Percentiles rank a stretch among this genome's conserved stretches.
phyloP scores from a whole-genome alignment of 2,329 filamentous ascomycete genomes.

The Arthrobotrys sphaeroides region DNA sequence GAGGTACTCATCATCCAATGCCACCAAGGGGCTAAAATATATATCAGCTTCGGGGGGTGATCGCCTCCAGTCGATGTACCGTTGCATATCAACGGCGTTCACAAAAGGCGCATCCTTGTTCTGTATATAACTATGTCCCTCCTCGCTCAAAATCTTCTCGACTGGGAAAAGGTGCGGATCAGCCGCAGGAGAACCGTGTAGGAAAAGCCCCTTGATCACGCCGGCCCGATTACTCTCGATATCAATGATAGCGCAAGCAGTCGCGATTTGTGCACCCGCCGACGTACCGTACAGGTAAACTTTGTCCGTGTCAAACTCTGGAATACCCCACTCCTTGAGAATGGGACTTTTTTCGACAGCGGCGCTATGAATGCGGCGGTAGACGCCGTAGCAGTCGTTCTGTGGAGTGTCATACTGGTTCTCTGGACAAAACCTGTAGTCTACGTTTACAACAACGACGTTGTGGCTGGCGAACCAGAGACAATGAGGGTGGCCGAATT shows the following conservation, averaged over 20 bases:
- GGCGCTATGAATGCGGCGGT: conserved; percentile 5
- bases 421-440: conserved; percentile 36
- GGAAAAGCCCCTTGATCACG: conserved; percentile 29
- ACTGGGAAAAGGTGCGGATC: conserved; percentile 34
- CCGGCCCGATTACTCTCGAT: conserved; percentile 17
- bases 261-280: conserved; percentile 27
- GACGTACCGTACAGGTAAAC: conserved; percentile 40
- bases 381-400: conserved; percentile 39
- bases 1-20: conserved; percentile 21
- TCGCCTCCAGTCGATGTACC: conserved; percentile 24
- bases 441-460: conserved; percentile 38
- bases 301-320: conserved; percentile 21
- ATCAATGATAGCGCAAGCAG: conserved; percentile 27
- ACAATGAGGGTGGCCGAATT: conserved; percentile 44
- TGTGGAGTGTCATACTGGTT: conserved; percentile 26
- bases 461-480: conserved; percentile 44
- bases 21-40: conserved; percentile 49
- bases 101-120: conserved; percentile 49
- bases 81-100: not conserved
- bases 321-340: conserved; percentile 29
- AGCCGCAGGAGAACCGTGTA: not conserved
- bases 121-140: conserved; percentile 23
- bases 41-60: conserved; percentile 37
- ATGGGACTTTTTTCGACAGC: not conserved
- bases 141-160: conserved; percentile 15